A percentile compares a stretch with the other conserved stretches of the same genome.
Evolutionary conservation across 1,284 basidiomycete genomes (phyloP).

Genomic region (Cryptococcus deneoformans): DNA sequence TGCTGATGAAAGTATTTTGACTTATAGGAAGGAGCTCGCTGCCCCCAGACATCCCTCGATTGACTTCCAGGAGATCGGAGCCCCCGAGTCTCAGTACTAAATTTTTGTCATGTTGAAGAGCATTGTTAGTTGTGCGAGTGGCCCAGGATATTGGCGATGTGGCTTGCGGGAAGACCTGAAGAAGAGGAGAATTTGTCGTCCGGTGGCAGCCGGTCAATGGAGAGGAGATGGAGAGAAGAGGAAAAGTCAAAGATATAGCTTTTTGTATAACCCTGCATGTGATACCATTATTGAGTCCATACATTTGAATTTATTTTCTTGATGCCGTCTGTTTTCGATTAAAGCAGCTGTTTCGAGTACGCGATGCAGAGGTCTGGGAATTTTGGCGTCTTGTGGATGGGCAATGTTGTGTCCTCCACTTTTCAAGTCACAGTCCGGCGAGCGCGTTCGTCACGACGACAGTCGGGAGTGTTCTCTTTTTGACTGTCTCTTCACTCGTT

Average conservation of each 20-base stretch:
- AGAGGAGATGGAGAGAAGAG: too few species aligned
- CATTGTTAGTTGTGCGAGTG: not conserved
- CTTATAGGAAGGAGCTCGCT: constrained; percentile 17
- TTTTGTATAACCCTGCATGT: constrained; percentile 12
- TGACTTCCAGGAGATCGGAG: constrained; percentile 12
- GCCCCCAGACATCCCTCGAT: constrained; percentile 13
- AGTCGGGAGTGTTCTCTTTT: not conserved
- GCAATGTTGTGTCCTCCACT: not conserved
- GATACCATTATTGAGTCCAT: constrained; percentile 1
- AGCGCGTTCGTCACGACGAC: too few species aligned
- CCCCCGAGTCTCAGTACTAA: not conserved
- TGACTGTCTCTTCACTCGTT: not conserved
- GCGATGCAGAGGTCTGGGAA: too few species aligned
- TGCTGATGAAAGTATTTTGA: not conserved
- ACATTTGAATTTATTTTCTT: too few species aligned
- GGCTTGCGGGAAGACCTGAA: too few species aligned
- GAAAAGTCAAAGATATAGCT: not conserved
- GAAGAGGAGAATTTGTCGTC: too few species aligned
- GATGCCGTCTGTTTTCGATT: too few species aligned
- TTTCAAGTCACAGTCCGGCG: not conserved
- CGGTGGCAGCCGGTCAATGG: too few species aligned
- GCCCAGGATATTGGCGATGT: not conserved
- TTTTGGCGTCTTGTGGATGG: too few species aligned
- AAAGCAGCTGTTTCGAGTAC: too few species aligned
- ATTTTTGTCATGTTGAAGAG: not conserved